Base-by-base conservation (phyloP, 116 monocot species). In the Dioscorea cayenensis region DNA sequence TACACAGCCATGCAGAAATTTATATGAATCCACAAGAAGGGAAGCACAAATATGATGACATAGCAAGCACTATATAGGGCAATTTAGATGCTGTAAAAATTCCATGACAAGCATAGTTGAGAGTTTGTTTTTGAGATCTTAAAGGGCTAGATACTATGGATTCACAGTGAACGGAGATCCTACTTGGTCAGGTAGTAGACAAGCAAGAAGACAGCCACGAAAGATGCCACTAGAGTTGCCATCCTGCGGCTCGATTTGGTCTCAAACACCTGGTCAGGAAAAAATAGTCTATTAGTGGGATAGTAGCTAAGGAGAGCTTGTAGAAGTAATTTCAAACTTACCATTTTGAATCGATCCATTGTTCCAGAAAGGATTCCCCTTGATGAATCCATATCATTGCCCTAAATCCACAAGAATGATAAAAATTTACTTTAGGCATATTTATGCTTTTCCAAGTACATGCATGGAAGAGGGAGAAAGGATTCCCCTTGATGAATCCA, bases 401-500 rank as follows among this genome's bases (percentile, higher is more conserved):
- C 90, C 90, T 90, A 55, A 64, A 77, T 60, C 2, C 43, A 66
- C 28, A 71, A 73, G 27, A 61, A 65, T 55, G 1, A 62, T 20
- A 20, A 22, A 7, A 23, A 23, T 62, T 48, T 8, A 58, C 3
- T 25, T 25, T 25, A 25, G 25, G 1, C 25, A 25, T 25, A 25
- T 25, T 25, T 25, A 25, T 25, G 25, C 25, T 25, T 25, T 25
- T 25, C 25, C 25, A 25, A 25, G 25, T 25, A 25, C 25, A 25
- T 1, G 25, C 25, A 25, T n/a, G n/a, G n/a, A n/a, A n/a, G n/a
- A n/a, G n/a, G n/a, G n/a, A 58, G 82, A 82, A 36, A 90, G 87
- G 28, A 84, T 77, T 52, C 90, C 90, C 73, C 90, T 87, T 64
- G 90, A 90, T 68, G 87, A 49, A 80, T 90, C 90, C 90, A 90